Evolutionary conservation across 768 basidiomycete species (phyloP).

Genomic region (Leccinellum albellum): DNA sequence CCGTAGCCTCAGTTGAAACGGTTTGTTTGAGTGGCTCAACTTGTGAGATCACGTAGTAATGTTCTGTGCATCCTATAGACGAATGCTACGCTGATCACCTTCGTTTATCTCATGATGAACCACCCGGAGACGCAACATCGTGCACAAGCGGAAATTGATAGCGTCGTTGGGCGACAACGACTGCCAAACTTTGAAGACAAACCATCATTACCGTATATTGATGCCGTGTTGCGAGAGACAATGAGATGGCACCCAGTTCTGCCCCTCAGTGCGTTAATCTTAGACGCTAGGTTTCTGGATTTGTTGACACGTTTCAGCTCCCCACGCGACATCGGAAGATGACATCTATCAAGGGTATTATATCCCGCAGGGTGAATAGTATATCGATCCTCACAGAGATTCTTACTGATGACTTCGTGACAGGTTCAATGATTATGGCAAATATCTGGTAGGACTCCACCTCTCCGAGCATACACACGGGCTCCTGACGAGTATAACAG

Average conservation of each 20-base stretch:
- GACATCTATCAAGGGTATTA: background rate
- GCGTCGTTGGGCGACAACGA: background rate
- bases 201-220: background rate
- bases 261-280: background rate
- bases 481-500: background rate
- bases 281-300: background rate
- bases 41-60: too few species aligned
- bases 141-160: background rate
- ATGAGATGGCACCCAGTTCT: background rate
- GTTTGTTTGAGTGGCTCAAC: too few species aligned
- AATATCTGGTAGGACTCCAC: background rate
- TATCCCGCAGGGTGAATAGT: background rate
- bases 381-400: fast-evolving
- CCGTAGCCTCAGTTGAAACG: too few species aligned
- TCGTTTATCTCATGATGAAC: background rate
- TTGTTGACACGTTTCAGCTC: background rate
- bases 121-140: background rate
- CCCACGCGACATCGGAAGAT: background rate
- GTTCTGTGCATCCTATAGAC: background rate
- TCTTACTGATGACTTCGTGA: background rate
- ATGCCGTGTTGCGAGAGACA: background rate
- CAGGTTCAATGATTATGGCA: background rate
- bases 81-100: background rate
- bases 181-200: background rate
- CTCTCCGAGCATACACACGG: too few species aligned